A percentile compares a stretch with the other conserved stretches of the same genome.
phyloP scores from a whole-genome alignment of 176 grass and related monocot genomes.

The Aegilops umbellulata region DNA sequence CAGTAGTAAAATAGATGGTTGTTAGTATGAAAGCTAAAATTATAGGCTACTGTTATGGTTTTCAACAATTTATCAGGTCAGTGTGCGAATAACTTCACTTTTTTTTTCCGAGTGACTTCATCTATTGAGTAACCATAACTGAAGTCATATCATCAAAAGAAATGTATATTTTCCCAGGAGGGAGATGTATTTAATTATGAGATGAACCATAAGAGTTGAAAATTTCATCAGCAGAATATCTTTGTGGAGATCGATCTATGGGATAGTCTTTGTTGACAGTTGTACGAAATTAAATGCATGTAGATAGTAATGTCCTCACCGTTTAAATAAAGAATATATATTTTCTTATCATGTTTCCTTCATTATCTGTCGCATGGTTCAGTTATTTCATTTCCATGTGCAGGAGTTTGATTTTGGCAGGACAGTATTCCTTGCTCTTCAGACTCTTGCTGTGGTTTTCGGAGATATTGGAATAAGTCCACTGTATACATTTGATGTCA shows the following conservation, averaged over 20 bases:
- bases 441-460: constrained; percentile 90
- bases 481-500: constrained; percentile 96
- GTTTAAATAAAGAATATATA: not conserved
- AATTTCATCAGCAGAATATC: not conserved
- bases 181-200: not conserved
- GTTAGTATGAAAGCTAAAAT: not conserved
- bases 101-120: not conserved
- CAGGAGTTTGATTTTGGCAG: constrained; percentile 79
- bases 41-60: not conserved
- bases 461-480: constrained; percentile 93
- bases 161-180: not conserved
- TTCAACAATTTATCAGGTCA: not conserved
- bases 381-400: constrained; percentile 56
- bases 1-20: not conserved
- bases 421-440: constrained; percentile 73
- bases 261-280: not conserved
- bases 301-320: not conserved
- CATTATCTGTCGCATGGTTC: constrained; percentile 39
- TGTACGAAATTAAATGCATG: not conserved
- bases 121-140: not conserved
- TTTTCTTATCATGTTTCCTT: constrained; percentile 28
- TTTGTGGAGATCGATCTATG: not conserved
- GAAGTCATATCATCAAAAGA: not conserved
- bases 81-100: not conserved
- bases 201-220: not conserved